phyloP scores from a whole-genome alignment of 495 filamentous ascomycete genomes.

The Podospora pseudocomata region DNA sequence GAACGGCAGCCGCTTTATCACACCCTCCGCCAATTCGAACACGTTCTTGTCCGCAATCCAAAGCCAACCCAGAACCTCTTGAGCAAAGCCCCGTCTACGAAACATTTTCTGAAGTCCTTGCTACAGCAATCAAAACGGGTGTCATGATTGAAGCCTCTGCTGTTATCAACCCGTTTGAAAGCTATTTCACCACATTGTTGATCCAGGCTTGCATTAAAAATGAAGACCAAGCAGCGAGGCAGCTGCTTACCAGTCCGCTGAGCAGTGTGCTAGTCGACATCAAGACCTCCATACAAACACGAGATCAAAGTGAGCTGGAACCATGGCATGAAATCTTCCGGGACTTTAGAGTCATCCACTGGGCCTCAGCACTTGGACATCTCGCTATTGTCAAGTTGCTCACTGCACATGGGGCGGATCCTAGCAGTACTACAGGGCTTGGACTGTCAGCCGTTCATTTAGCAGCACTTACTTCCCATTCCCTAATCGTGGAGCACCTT shows the following conservation, averaged over 20 bases:
- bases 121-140: background rate
- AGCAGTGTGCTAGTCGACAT: background rate
- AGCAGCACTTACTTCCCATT: background rate
- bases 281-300: background rate
- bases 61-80: background rate
- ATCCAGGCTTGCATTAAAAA: background rate
- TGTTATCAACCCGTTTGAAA: background rate
- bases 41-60: background rate
- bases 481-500: background rate
- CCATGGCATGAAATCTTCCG: background rate
- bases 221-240: background rate
- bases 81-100: background rate
- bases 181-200: background rate
- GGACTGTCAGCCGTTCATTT: constrained; percentile 3
- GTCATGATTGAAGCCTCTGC: background rate
- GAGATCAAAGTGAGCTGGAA: background rate
- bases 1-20: background rate
- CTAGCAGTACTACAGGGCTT: background rate
- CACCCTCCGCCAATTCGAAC: background rate
- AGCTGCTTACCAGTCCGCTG: background rate
- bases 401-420: background rate
- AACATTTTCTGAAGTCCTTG: background rate
- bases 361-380: background rate
- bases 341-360: background rate
- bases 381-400: background rate